A percentile compares a stretch with the other conserved stretches of the same genome.
These are phyloP conservation scores for Fusarium subglutinans DNA, from an alignment of 2,329 filamentous ascomycete species.

Conservation along the genomic window DNA sequence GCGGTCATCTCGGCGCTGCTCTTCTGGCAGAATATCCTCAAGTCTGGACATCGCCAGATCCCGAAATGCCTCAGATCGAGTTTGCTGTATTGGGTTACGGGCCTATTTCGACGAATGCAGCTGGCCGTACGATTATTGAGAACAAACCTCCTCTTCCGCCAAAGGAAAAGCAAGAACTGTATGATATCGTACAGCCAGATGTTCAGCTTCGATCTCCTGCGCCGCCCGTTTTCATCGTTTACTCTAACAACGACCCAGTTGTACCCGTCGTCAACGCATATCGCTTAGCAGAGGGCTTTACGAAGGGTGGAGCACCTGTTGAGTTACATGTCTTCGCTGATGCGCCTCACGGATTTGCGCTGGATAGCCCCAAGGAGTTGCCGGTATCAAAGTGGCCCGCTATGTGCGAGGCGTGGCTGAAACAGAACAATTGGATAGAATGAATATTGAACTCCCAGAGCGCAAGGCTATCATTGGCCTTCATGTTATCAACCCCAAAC, in stretches of 20 bases:
- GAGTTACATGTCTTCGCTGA: constrained; percentile 38
- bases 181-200: constrained; percentile 33
- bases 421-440: constrained; percentile 18
- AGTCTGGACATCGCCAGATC: constrained; percentile 27
- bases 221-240: constrained; percentile 31
- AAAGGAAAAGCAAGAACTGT: constrained; percentile 33
- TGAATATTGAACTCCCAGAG: background rate
- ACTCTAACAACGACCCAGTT: constrained; percentile 38
- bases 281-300: constrained; percentile 28
- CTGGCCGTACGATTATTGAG: constrained; percentile 28
- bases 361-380: constrained; percentile 20
- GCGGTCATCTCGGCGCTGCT: constrained; percentile 35
- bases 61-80: constrained; percentile 3
- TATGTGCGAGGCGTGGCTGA: constrained; percentile 36
- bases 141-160: constrained; percentile 35
- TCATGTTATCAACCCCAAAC: background rate
- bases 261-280: constrained; percentile 36
- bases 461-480: fast-evolving
- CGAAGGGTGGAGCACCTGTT: constrained; percentile 13
- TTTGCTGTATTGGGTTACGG: constrained; percentile 38
- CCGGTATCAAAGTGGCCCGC: constrained; percentile 35
- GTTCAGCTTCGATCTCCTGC: constrained; percentile 21
- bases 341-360: constrained; percentile 35
- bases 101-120: constrained; percentile 35
- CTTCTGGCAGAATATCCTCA: constrained; percentile 33